A percentile compares a stretch with the other conserved stretches of the same genome.
phyloP scores from a whole-genome alignment of 805 yeast species.

The Zygotorulaspora sp. region DNA sequence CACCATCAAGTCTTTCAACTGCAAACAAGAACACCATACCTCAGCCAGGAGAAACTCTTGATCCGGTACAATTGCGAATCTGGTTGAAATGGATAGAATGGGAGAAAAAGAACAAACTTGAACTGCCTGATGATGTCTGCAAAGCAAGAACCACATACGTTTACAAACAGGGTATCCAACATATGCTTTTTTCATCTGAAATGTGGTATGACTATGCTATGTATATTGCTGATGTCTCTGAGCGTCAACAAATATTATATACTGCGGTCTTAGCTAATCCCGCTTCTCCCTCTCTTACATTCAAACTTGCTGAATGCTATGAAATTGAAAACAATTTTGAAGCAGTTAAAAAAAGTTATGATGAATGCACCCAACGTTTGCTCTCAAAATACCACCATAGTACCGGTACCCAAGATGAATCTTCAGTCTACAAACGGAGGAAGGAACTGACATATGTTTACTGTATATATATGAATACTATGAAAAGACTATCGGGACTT shows the following conservation, averaged over 20 bases:
- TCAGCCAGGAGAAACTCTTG: constrained; percentile 16
- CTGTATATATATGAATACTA: constrained; percentile 63
- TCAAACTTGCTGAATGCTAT: constrained; percentile 61
- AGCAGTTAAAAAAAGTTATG: constrained; percentile 48
- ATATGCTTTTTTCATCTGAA: constrained; percentile 31
- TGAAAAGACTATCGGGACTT: constrained; percentile 62
- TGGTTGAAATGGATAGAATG: constrained; percentile 79
- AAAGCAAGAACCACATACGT: constrained; percentile 61
- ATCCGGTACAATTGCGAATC: constrained; percentile 38
- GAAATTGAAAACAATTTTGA: constrained; percentile 54
- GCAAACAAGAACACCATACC: constrained; percentile 31
- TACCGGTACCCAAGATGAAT: constrained; percentile 12
- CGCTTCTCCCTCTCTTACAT: constrained; percentile 58
- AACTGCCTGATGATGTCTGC: constrained; percentile 46
- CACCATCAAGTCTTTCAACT: constrained; percentile 26
- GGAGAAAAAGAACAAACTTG: constrained; percentile 70
- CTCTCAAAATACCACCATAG: constrained; percentile 35
- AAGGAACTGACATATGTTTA: constrained; percentile 56
- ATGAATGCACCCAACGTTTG: constrained; percentile 46
- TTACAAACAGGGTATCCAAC: constrained; percentile 59
- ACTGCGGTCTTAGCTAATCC: constrained; percentile 65
- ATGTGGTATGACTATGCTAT: constrained; percentile 40
- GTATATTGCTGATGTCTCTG: constrained; percentile 25
- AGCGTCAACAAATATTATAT: constrained; percentile 38
- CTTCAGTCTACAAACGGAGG: constrained; percentile 13